Evolutionary conservation across 805 yeast species (phyloP), one percentile per base, ranked within the genome.

Genomic region (Metschnikowia bowlesiae): DNA sequence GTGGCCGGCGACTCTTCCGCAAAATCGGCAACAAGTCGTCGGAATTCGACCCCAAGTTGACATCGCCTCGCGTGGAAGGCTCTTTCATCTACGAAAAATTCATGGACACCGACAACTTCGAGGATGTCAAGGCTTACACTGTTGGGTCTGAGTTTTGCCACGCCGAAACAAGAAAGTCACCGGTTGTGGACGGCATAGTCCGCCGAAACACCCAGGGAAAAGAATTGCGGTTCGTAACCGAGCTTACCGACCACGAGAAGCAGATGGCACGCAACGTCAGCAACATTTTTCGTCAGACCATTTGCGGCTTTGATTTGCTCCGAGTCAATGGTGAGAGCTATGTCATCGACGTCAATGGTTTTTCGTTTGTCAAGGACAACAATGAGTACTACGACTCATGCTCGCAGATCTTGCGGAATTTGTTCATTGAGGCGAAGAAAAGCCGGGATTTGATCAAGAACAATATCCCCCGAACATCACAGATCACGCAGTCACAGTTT

Each of bases 181-280:
- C 99, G 0, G 99, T 94, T 3, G 99, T 94, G n/a, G 99, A 94
- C 70, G 99, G 99, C 43, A 88, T 94, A 51, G 99, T 94, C 28
- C 80, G 97, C 62, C 81, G 99, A 66, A 94, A 94, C 64, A 91
- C 98, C 1, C 96, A 91, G 62, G 99, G 99, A 43, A 94, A 94
- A 67, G 99, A 94, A 69, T 85, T 94, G 42, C 79, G 99, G 55
- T 94, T 87, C 62, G 79, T 94, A 34, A 92, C 99, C 0, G 83
- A 85, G 56, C 73, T 94, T 47, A 72, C 87, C 2, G 80, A 77
- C 4, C 86, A 81, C 45, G 99, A 94, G 66, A 83, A 80, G 46
- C 69, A 70, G 32, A 90, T 91, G 80, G 99, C 99, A 1, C 70
- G 76, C 34, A 82, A 79, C 53, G 91, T 94, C 14, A 80, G 90